Evolutionary conservation across 1,284 basidiomycete species (phyloP).

Genomic region (Ceraceosorus bombacis): DNA sequence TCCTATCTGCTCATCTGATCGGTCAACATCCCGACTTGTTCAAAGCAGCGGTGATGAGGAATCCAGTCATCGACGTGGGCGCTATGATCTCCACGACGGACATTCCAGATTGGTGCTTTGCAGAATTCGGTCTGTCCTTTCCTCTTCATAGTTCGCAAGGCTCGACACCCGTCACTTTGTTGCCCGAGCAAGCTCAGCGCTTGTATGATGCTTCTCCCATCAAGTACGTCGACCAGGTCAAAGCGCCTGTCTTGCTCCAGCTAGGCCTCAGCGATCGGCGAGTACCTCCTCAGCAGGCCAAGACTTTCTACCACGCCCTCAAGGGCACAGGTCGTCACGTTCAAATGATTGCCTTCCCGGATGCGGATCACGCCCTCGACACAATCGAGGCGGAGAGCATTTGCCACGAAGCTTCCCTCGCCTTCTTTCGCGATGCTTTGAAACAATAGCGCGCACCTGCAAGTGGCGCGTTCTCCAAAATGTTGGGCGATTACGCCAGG

Average conservation of each 20-base stretch:
- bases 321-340: neutral
- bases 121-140: constrained; percentile 57
- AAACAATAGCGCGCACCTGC: too few relatives aligned
- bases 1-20: constrained; percentile 60
- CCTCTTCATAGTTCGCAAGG: constrained; percentile 9
- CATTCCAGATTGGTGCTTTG: constrained; percentile 65
- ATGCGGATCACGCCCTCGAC: constrained; percentile 19
- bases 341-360: constrained; percentile 13
- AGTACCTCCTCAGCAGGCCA: constrained; percentile 61
- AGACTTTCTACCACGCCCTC: constrained; percentile 37
- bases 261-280: constrained; percentile 60
- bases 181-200: constrained; percentile 52
- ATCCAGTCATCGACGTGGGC: constrained; percentile 62
- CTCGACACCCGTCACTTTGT: constrained; percentile 50
- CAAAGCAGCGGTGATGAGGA: constrained; percentile 59
- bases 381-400: constrained; percentile 13
- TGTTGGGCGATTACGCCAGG: too few relatives aligned
- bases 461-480: too few relatives aligned
- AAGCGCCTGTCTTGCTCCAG: constrained; percentile 57
- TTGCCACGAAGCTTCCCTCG: constrained; percentile 6
- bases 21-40: constrained; percentile 60
- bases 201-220: constrained; percentile 60
- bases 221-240: constrained; percentile 55
- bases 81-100: constrained; percentile 57
- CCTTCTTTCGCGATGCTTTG: neutral